Conservation (phyloP, 2,329 filamentous ascomycete species). For the Penicillium paneum region DNA sequence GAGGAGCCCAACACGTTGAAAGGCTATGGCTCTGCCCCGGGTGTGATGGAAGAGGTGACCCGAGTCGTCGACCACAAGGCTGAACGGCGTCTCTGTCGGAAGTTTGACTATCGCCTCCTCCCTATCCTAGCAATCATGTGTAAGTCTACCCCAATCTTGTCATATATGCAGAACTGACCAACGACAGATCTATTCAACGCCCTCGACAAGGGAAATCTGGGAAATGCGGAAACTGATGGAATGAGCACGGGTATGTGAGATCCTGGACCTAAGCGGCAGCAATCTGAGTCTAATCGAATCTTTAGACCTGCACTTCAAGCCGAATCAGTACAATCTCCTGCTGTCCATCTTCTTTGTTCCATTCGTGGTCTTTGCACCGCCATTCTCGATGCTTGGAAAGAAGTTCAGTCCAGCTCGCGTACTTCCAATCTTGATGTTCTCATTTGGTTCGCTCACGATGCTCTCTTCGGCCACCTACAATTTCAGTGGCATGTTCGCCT, state of each 20-base stretch:
- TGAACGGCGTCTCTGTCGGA: conserved; percentile 51
- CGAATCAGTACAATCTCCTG: conserved; percentile 66
- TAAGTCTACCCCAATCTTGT: conserved; percentile 17
- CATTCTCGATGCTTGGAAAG: conserved; percentile 65
- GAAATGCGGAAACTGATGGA: conserved; percentile 58
- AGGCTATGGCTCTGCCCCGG: conserved; percentile 18
- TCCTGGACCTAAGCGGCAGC: neutral
- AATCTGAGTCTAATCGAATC: neutral
- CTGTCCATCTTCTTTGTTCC: conserved; percentile 72
- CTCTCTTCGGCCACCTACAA: conserved; percentile 56
- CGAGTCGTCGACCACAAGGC: conserved; percentile 45
- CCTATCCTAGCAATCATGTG: conserved; percentile 59
- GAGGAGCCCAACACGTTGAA: conserved; percentile 21
- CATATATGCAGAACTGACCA: neutral
- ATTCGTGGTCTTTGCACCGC: conserved; percentile 67
- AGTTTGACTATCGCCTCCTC: conserved; percentile 52
- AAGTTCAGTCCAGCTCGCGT: conserved; percentile 63
- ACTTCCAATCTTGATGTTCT: conserved; percentile 66
- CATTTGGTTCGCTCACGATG: conserved; percentile 64
- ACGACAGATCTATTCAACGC: conserved; percentile 54
- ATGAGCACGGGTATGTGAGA: conserved; percentile 38
- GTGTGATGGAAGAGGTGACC: conserved; percentile 28
- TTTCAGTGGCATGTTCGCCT: conserved; percentile 63
- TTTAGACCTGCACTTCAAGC: conserved; percentile 55
- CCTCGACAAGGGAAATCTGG: conserved; percentile 51